Percentiles rank a stretch among this genome's conserved stretches.
Conservation (phyloP, 148 eudicot genomes). For the Fagopyrum esculentum region DNA sequence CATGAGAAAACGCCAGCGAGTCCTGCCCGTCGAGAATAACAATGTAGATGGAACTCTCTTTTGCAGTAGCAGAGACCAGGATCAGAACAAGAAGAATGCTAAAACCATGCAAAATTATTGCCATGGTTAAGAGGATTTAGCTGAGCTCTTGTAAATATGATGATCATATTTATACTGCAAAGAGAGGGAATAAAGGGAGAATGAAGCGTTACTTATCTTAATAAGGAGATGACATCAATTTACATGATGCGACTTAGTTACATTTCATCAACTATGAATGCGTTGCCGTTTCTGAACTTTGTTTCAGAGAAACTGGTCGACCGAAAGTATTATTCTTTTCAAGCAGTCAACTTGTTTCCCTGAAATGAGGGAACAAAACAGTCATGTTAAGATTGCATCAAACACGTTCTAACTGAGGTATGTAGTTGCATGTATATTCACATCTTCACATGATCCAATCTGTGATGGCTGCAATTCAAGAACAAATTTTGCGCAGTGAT, state of each 20-base stretch:
- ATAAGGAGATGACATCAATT: neutral
- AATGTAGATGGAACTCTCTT: conserved; percentile 10
- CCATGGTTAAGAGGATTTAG: neutral
- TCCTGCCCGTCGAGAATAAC: conserved; percentile 2
- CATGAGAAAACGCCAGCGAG: neutral
- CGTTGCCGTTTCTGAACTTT: neutral
- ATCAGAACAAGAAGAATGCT: neutral
- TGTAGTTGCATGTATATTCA: neutral
- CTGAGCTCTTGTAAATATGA: neutral
- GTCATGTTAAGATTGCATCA: neutral
- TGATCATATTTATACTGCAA: neutral
- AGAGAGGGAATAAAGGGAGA: neutral
- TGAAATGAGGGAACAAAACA: neutral
- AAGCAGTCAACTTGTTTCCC: neutral
- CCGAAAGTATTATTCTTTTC: neutral
- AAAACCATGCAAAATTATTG: neutral
- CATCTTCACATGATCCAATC: no score
- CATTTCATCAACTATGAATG: neutral
- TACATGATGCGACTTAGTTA: conserved; percentile 3
- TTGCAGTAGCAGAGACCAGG: neutral
- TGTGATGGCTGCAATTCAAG: no score
- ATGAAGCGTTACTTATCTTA: neutral
- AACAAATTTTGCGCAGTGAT: no score
- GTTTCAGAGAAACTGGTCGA: neutral
- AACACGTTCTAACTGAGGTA: neutral